phyloP scores from a whole-genome alignment of 148 eudicot species.

The Chenopodium formosanum region DNA sequence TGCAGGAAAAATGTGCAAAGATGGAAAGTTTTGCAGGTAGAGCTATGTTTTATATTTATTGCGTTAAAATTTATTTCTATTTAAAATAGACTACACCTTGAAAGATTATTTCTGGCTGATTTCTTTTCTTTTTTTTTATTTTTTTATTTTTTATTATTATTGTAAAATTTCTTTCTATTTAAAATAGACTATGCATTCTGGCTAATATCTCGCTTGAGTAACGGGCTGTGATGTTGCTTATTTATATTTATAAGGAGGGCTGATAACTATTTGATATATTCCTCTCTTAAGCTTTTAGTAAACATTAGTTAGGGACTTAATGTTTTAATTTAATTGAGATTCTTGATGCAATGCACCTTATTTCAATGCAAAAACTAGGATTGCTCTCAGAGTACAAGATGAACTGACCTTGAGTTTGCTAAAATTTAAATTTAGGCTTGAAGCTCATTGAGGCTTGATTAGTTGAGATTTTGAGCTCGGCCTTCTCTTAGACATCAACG shows the following conservation, averaged over 20 bases:
- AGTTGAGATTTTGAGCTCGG: background rate
- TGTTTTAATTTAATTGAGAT: background rate
- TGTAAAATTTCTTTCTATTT: background rate
- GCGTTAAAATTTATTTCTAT: background rate
- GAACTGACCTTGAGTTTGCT: background rate
- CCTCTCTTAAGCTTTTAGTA: background rate
- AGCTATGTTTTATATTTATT: background rate
- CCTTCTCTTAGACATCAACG: background rate
- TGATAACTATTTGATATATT: background rate
- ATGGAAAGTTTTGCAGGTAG: slow-evolving; percentile 69
- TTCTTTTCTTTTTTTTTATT: background rate
- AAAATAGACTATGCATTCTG: background rate
- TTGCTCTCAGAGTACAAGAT: background rate
- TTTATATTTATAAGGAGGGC: no score
- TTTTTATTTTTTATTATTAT: background rate
- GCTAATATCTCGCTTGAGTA: background rate
- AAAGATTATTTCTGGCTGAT: background rate
- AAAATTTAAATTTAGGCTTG: background rate
- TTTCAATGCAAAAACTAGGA: background rate
- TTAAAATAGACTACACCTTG: background rate
- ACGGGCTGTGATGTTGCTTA: no score
- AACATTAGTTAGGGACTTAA: background rate
- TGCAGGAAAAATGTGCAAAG: slow-evolving; percentile 74
- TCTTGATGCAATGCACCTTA: background rate
- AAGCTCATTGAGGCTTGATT: background rate